Evolutionary conservation across 306 rosid genomes (phyloP).

Genomic region (Psophocarpus tetragonolobus): DNA sequence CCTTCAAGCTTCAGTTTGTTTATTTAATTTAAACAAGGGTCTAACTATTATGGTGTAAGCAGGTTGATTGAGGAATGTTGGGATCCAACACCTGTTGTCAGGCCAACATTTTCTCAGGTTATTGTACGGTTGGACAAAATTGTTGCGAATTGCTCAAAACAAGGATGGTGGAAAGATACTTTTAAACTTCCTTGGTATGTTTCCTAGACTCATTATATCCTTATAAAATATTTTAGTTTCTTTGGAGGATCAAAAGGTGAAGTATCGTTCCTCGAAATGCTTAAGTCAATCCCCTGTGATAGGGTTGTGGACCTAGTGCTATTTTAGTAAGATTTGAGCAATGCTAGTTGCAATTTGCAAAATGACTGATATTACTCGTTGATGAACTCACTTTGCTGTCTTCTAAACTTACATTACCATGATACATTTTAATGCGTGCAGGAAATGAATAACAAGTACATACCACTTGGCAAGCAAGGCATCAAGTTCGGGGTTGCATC

Average conservation of each 20-base stretch:
- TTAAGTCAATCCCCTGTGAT: background rate
- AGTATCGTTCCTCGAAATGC: constrained; percentile 19
- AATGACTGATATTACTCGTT: constrained; percentile 7
- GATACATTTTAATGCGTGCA: constrained; percentile 35
- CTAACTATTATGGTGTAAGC: constrained; percentile 43
- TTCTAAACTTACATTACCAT: constrained; percentile 15
- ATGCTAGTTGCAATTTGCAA: background rate
- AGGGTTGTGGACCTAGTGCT: background rate
- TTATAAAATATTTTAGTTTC: constrained; percentile 1
- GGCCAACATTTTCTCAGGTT: constrained; percentile 88
- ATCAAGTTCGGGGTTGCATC: constrained; percentile 11
- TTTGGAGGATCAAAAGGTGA: constrained; percentile 16
- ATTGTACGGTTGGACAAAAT: constrained; percentile 84
- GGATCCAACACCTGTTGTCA: constrained; percentile 75
- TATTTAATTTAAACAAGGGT: constrained; percentile 24
- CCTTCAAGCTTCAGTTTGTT: constrained; percentile 17
- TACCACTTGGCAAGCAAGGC: constrained; percentile 30
- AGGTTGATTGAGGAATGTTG: constrained; percentile 98
- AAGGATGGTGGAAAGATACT: constrained; percentile 99
- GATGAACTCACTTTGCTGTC: background rate
- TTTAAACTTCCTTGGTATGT: constrained; percentile 96
- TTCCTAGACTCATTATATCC: constrained; percentile 24
- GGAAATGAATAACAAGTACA: constrained; percentile 48
- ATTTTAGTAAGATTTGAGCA: constrained; percentile 25
- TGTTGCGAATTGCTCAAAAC: constrained; percentile 83